Base-by-base conservation (phyloP, 805 yeast genomes). In the Candida tammaniensis region DNA sequence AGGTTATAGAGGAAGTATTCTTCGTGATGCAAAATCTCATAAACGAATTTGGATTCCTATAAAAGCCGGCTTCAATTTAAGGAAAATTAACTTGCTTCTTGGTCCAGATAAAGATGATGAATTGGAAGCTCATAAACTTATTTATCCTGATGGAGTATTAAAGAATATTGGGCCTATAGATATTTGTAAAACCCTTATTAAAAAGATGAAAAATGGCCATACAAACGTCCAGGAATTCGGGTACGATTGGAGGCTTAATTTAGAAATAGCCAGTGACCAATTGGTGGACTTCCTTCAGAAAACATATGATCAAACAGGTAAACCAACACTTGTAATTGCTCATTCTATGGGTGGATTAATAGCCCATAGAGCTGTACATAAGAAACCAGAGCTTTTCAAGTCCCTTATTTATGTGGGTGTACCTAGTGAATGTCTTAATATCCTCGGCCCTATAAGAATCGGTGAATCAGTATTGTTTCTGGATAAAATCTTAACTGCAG, bases 341-440 rank as follows among this genome's bases (percentile, higher is more conserved):
- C 97, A 89, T 55, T 87, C 96, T 0, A 88, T 89, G 96, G 97
- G 97, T 34, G 97, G 97, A 0, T 53, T 89, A 21, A 72, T 89
- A 5, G 78, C 95, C 0, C 96, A 87, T 52, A 80, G 82, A 36
- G 86, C 83, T 0, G 64, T 89, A 69, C 83, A 82, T 35, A 62
- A 64, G 33, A 72, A 77, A 39, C 88, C 95, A 0, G 60, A 72
- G 10, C 55, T 87, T 27, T 73, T 89, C 48, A 68, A 89, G 40
- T 91, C 93, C 1, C 46, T 89, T 1, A 57, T 89, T 2, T 89
- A 87, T 50, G 91, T 77, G 10, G 97, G 96, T 1, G 72, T 79
- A 0, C 97, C 97, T 2, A 68, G 80, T 15, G 86, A 84, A 50
- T 87, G 96, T 56, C 77, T 88, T 8, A 86, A 86, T 52, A 84